phyloP scores from a whole-genome alignment of 2,329 filamentous ascomycete species.

The Hymenoscyphus repandus region DNA sequence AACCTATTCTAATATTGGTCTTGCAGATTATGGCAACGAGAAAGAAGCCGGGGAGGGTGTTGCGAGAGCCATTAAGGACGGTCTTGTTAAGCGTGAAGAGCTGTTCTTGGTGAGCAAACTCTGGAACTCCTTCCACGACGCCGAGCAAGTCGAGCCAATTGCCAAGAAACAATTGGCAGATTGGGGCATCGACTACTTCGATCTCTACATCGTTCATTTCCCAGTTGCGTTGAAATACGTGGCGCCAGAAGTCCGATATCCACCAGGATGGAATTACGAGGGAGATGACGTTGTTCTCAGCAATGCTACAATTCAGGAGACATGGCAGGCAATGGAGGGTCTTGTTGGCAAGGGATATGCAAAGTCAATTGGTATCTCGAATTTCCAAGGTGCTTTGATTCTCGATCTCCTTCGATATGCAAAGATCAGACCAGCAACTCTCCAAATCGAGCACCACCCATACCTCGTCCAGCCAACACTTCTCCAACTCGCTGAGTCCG shows the following conservation, averaged over 20 bases:
- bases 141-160: constrained; percentile 70
- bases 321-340: constrained; percentile 75
- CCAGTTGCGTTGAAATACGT: constrained; percentile 82
- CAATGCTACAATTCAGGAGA: constrained; percentile 72
- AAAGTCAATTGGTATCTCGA: constrained; percentile 73
- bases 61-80: constrained; percentile 73
- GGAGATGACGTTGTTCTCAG: constrained; percentile 54
- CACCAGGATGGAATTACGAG: constrained; percentile 69
- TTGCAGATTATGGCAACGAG: constrained; percentile 75
- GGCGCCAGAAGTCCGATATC: constrained; percentile 72
- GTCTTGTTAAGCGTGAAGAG: constrained; percentile 75
- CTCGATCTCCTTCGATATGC: constrained; percentile 78
- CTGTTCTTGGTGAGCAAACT: constrained; percentile 92
- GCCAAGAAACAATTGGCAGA: constrained; percentile 71
- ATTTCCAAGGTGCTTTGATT: constrained; percentile 74
- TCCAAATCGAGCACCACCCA: constrained; percentile 88
- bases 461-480: constrained; percentile 75
- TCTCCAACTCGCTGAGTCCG: constrained; percentile 60
- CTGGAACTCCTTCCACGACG: constrained; percentile 88
- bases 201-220: constrained; percentile 87
- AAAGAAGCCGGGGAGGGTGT: constrained; percentile 72
- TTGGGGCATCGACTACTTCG: constrained; percentile 85
- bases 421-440: constrained; percentile 65
- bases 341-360: constrained; percentile 65
- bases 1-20: background rate